These are phyloP conservation scores for Trametes gibbosa DNA, from an alignment of 768 basidiomycete genomes.

Conservation along the genomic window DNA sequence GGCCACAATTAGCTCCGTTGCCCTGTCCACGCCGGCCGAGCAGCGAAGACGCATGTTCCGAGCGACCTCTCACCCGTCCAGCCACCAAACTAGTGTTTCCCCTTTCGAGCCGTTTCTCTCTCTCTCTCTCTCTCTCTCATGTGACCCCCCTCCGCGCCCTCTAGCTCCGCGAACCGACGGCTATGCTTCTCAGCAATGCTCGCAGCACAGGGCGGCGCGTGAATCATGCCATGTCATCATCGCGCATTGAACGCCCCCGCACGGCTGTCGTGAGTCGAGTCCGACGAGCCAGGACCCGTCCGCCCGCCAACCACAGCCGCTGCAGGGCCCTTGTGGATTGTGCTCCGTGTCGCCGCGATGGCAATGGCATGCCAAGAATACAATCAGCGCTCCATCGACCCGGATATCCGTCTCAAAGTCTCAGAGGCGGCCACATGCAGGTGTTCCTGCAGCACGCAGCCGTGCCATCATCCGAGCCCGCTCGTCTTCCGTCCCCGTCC, in stretches of 20 bases:
- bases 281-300: background rate
- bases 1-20: background rate
- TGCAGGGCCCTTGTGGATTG: too few relatives aligned
- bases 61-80: background rate
- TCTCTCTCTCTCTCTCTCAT: background rate
- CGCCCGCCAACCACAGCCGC: too few relatives aligned
- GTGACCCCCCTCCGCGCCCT: conserved; percentile 5
- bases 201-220: background rate
- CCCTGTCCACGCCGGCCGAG: background rate
- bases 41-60: conserved; percentile 4
- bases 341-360: too few relatives aligned
- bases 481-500: background rate
- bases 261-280: background rate
- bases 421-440: too few relatives aligned
- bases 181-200: conserved; percentile 2
- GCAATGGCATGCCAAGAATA: too few relatives aligned
- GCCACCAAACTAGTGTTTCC: conserved; percentile 3
- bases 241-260: too few relatives aligned
- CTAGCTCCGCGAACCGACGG: background rate
- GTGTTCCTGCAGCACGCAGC: too few relatives aligned
- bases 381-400: too few relatives aligned
- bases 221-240: background rate
- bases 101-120: background rate
- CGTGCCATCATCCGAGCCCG: background rate
- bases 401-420: too few relatives aligned